Evolutionary conservation across 139 green algal genomes (phyloP), one percentile per base, ranked within the genome.

Genomic region (Edaphochlamys debaryana): DNA sequence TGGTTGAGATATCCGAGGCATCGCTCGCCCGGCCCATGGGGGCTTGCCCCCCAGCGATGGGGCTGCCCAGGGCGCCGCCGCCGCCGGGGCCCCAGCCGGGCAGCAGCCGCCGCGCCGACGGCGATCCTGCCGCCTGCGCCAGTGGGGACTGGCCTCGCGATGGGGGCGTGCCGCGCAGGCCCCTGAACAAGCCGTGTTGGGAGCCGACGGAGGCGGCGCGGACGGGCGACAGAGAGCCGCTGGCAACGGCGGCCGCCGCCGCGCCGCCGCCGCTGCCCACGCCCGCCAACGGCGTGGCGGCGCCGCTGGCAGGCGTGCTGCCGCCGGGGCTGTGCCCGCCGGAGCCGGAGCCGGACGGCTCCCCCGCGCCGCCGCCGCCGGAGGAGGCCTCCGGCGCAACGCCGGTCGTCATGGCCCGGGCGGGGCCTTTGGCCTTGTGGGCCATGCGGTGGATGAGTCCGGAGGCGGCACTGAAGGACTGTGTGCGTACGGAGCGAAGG

Each of bases 361-460:
- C 52, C 3, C 17, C n/a, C 20, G 50, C 41, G 45, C 20, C 52
- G 30, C 60, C 48, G 11, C 50, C 52, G 42, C n/a, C 42, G 40
- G 48, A 1, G 23, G 6, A 11, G 2, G n/a, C 19, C 27, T 36
- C 56, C 34, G 38, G 7, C 54, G 22, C 56, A 29, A 19, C 3
- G 23, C 56, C 19, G 25, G 23, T 8, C 3, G 56, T 9, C 17
- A 6, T 1, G 56, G 2, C 73, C 22, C 38, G 13, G 73, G 9
- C n/a, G 62, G 30, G 4, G 29, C 6, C 56, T 20, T 40, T 29
- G 56, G n/a, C n/a, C n/a, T 38, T n/a, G 1, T 13, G 15, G 29
- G 73, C 38, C 73, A 80, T 80, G 23, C 73, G 36, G n/a, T 56
- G 23, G 22, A 80, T 19, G 38, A 80, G 54, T 29, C 73, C 73